Conservation (phyloP, 2,329 filamentous ascomycete species). For the Rosellinia necatrix region DNA sequence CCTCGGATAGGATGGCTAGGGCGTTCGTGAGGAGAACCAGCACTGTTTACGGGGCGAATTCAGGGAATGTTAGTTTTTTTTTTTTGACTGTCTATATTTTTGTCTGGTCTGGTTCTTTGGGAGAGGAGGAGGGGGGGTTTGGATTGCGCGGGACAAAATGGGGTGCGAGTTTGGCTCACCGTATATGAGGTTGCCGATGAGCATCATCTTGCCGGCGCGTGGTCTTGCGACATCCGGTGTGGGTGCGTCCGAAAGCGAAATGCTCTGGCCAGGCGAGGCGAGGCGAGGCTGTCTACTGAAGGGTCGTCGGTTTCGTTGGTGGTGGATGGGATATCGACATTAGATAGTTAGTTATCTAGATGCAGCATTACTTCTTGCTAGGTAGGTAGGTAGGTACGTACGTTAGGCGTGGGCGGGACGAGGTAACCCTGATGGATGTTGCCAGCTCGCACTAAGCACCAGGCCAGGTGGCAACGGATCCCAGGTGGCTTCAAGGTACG, state of each 20-base stretch:
- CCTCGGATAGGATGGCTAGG: conserved; percentile 91
- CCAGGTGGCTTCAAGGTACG: conserved; percentile 1
- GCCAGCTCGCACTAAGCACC: conserved; percentile 8
- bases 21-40: conserved; percentile 89
- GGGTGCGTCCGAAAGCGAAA: not conserved
- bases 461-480: conserved; percentile 28
- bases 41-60: conserved; percentile 56
- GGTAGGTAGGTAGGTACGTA: no score
- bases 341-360: not conserved
- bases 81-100: no score
- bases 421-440: not conserved
- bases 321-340: not conserved
- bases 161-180: conserved; percentile 48
- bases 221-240: conserved; percentile 22
- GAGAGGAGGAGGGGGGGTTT: not conserved
- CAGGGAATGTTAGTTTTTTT: conserved; percentile 25
- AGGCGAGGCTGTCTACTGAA: not conserved
- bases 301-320: not conserved
- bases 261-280: conserved; percentile 2
- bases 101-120: conserved; percentile 10
- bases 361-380: no score
- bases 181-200: conserved; percentile 75
- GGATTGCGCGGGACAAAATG: not conserved
- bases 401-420: no score
- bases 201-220: conserved; percentile 61